Conservation (phyloP, 352 stramenopile genomes). For the Phytopythium montanum region DNA sequence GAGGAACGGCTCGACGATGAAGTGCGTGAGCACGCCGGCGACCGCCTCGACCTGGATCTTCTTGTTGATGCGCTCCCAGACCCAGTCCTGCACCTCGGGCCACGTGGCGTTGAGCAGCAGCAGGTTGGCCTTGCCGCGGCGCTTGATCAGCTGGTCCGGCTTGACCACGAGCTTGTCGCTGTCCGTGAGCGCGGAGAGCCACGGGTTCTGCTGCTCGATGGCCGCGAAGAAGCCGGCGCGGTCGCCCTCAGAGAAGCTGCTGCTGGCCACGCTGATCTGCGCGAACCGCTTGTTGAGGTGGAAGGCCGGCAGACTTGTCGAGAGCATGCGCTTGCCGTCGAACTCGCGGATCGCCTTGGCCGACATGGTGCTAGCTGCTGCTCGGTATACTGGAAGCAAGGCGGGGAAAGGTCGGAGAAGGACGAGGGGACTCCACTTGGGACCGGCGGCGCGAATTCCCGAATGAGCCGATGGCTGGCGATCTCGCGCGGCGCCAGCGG, state of each 20-base stretch:
- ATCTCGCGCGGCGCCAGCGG: no score
- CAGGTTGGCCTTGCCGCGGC: constrained; percentile 94
- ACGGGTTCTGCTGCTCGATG: constrained; percentile 77
- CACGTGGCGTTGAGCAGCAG: constrained; percentile 94
- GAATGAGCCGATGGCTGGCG: no score
- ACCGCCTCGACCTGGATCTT: constrained; percentile 91
- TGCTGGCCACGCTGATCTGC: constrained; percentile 58
- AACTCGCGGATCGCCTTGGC: constrained; percentile 96
- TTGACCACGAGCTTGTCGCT: constrained; percentile 93
- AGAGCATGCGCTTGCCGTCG: constrained; percentile 94
- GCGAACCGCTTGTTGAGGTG: constrained; percentile 73
- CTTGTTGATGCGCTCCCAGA: constrained; percentile 92
- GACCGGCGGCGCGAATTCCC: constrained; percentile 33
- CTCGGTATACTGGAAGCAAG: constrained; percentile 5
- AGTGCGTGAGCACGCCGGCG: constrained; percentile 92
- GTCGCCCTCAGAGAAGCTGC: constrained; percentile 28
- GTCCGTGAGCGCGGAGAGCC: constrained; percentile 68
- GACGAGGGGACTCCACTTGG: constrained; percentile 6
- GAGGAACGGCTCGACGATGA: constrained; percentile 98
- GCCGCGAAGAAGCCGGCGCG: constrained; percentile 59
- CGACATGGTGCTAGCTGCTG: constrained; percentile 90
- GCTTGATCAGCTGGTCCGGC: constrained; percentile 97
- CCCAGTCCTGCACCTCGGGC: constrained; percentile 91
- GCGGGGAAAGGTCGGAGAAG: constrained; percentile 6
- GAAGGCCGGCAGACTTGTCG: constrained; percentile 71